These are phyloP conservation scores for Claviceps sp. DNA, from an alignment of 2,329 filamentous ascomycete species.

Conservation along the genomic window DNA sequence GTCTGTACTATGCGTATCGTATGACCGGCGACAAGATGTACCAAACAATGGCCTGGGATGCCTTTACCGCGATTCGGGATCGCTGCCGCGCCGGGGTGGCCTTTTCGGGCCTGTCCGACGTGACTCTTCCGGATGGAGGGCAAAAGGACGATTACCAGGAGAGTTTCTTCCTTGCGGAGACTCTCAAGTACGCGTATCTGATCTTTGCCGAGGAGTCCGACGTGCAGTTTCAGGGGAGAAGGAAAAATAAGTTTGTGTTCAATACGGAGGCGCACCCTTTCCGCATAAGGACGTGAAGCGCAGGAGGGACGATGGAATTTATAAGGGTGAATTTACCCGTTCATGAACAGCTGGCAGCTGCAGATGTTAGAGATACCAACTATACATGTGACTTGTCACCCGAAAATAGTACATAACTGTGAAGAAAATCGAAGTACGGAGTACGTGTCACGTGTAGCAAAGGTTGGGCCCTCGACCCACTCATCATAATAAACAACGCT, in stretches of 20 bases:
- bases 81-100: conserved; percentile 52
- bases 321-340: too few species aligned
- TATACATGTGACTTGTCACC: neutral
- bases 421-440: too few species aligned
- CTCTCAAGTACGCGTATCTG: conserved; percentile 72
- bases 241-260: conserved; percentile 32
- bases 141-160: conserved; percentile 58
- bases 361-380: too few species aligned
- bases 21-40: conserved; percentile 63
- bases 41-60: conserved; percentile 74
- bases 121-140: conserved; percentile 50
- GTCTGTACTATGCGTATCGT: conserved; percentile 76
- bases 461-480: too few species aligned
- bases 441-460: too few species aligned
- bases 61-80: conserved; percentile 53
- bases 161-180: conserved; percentile 79
- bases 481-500: too few species aligned
- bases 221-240: conserved; percentile 37
- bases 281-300: conserved; percentile 7
- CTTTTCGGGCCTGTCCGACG: conserved; percentile 51
- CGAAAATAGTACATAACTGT: neutral
- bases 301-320: too few species aligned
- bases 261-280: conserved; percentile 38
- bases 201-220: conserved; percentile 48
- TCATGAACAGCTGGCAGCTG: too few species aligned